Conservation (phyloP, 139 green algal genomes). For the Picocystis salinarum region DNA sequence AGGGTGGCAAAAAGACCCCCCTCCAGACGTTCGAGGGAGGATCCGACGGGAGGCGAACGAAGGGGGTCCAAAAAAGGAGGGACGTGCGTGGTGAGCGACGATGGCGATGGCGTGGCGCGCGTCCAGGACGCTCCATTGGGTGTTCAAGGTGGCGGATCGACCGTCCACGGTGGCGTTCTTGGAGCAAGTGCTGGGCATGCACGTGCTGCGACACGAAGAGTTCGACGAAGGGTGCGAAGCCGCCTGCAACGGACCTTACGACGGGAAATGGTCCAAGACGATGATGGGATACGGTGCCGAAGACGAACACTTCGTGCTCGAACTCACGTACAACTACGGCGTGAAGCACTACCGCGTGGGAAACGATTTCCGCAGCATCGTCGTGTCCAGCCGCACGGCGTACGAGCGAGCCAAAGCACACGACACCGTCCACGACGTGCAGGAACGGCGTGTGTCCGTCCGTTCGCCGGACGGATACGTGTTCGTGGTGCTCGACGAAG, state of each 20-base stretch:
- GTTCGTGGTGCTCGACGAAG: slow-evolving; percentile 18
- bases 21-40: too few species aligned
- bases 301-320: slow-evolving; percentile 22
- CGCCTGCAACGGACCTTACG: slow-evolving; percentile 30
- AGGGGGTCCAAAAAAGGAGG: too few species aligned
- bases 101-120: too few species aligned
- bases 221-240: slow-evolving; percentile 27
- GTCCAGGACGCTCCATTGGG: too few species aligned
- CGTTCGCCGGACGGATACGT: slow-evolving; percentile 22
- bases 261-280: slow-evolving; percentile 23
- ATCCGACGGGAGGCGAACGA: too few species aligned
- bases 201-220: slow-evolving; percentile 26
- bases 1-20: too few species aligned
- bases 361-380: slow-evolving; percentile 25
- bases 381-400: slow-evolving; percentile 11
- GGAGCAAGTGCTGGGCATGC: too few species aligned
- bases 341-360: slow-evolving; percentile 21
- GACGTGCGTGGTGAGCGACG: too few species aligned
- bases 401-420: slow-evolving; percentile 10
- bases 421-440: too few species aligned
- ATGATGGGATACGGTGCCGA: slow-evolving; percentile 23
- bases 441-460: too few species aligned
- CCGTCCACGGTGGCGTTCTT: too few species aligned
- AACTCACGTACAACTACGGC: slow-evolving; percentile 30
- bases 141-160: too few species aligned